Evolutionary conservation across 495 filamentous ascomycete species (phyloP), one percentile per base, ranked within the genome.

Genomic region (Podospora bellae-mahoneyi): DNA sequence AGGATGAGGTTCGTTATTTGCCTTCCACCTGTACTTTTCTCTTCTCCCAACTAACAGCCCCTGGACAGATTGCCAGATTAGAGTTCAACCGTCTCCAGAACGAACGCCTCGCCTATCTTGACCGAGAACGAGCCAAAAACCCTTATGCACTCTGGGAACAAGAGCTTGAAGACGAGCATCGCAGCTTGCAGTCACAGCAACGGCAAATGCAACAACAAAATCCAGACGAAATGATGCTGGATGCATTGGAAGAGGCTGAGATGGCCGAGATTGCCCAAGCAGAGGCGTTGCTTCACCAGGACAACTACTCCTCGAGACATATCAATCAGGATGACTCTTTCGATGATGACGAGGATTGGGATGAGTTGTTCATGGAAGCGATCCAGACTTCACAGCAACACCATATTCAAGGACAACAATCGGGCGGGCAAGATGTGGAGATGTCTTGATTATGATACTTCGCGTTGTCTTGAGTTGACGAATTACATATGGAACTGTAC

Each of bases 1-100:
- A 92, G 59, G 92, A 97, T 66, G 90, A 96, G 84, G 88, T 96
- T 81, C 30, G 79, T 74, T 59, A 20, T 32, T 53, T 53, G 1
- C 13, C 20, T 64, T 20, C 3, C 5, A 34, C 18, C n/a, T 5
- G 4, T 32, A 32, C 30, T 32, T 32, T 54, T 26, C 32, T 13
- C 20, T 2, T 20, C 3, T 28, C 10, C 5, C 28, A 56, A 57
- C 63, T 78, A 65, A 78, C 65, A 48, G 2, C 26, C 27, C n/a
- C n/a, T 27, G 16, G 16, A 27, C 61, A 86, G 84, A 75, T 84
- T 5, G 72, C 85, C 13, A 80, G 80, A 62, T 74, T 84, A 15
- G 83, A 86, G 64, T 85, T 81, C 75, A 64, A 71, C 16, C 75
- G 78, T 3, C 66, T 80, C 39, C 77, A 78, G 39, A 76, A 75